Evolutionary conservation across 2,329 filamentous ascomycete genomes (phyloP).

Genomic region (Aspergillus ochraceus): DNA sequence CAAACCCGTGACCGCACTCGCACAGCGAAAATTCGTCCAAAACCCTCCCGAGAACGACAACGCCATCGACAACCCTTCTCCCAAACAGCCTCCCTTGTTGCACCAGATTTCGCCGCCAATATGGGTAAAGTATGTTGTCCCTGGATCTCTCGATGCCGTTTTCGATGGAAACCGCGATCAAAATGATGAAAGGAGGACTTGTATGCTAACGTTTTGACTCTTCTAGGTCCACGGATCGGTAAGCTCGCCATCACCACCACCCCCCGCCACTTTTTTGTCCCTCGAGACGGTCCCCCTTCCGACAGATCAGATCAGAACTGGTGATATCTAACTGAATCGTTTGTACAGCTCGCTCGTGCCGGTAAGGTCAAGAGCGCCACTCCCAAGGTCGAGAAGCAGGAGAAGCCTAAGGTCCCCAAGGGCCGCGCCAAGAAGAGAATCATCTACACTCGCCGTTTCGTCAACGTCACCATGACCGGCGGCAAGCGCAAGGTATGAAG

Average conservation of each 20-base stretch:
- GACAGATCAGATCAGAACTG: neutral
- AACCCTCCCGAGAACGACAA: constrained; percentile 8
- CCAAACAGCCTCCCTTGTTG: constrained; percentile 6
- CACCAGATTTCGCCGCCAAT: constrained; percentile 8
- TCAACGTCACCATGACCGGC: constrained; percentile 95
- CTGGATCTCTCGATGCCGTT: neutral
- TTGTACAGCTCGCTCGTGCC: constrained; percentile 22
- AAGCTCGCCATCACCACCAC: constrained; percentile 1
- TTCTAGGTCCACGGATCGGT: constrained; percentile 15
- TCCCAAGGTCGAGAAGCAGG: constrained; percentile 40
- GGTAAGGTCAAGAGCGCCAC: constrained; percentile 27
- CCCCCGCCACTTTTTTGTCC: neutral
- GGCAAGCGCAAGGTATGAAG: constrained; percentile 92
- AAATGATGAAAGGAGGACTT: neutral
- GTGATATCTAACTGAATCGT: neutral
- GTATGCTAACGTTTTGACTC: constrained; percentile 2
- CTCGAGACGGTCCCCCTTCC: neutral
- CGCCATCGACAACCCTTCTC: constrained; percentile 9
- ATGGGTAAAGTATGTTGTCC: constrained; percentile 15
- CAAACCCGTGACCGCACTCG: constrained; percentile 14
- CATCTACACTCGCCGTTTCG: constrained; percentile 95
- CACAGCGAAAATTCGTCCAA: constrained; percentile 14
- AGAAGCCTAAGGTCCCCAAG: constrained; percentile 97
- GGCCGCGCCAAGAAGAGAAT: constrained; percentile 97
- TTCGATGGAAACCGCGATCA: neutral